Base-by-base conservation (phyloP, 768 basidiomycete species). In the Serendipita sp. region DNA sequence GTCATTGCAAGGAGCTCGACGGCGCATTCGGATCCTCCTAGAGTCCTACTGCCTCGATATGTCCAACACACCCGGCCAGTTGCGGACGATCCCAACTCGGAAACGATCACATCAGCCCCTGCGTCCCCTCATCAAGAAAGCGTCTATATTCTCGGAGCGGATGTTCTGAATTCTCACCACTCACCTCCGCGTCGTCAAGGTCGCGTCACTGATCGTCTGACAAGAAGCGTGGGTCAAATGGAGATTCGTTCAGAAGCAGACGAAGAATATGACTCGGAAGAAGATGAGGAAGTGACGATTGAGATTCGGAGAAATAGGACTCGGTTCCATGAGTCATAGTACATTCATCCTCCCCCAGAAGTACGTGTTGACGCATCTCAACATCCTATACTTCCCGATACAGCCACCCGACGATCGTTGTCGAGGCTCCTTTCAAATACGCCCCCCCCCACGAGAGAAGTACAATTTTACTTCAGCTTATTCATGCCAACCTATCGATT, bases 61-160 rank as follows among this genome's bases (percentile, higher is more conserved):
- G 11, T 4, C 24, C 56, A 60, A 32, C 56, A 60, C 32, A 60
- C 56, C 13, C 56, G 35, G 16, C 13, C 28, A 24, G 4, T 30
- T 35, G 10, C 18, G 30, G 56, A 60, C 28, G 56, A 60, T 32
- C 35, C 16, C 56, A 60, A 10, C n/a, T 11, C 16, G 4, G 56
- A 60, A n/a, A 60, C 56, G 4, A 60, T 60, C 56, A 60, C 56
- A 3, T 60, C 56, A 10, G n/a, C 56, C 16, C 56, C 56, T 11
- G n/a, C 56, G 30, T 60, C 56, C 10, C 56, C 56, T 60, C 56
- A 35, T 10, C 56, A 60, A 37, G 56, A 37, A 60, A 60, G 28
- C 16, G 18, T 60, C 16, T 60, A 60, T 30, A 60, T 60, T 60
- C 56, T 35, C 4, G 37, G 56, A 10, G 30, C 56, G 13, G 41